Conservation (phyloP, 208 protist genomes). For the Acanthamoeba culbertsoni region DNA sequence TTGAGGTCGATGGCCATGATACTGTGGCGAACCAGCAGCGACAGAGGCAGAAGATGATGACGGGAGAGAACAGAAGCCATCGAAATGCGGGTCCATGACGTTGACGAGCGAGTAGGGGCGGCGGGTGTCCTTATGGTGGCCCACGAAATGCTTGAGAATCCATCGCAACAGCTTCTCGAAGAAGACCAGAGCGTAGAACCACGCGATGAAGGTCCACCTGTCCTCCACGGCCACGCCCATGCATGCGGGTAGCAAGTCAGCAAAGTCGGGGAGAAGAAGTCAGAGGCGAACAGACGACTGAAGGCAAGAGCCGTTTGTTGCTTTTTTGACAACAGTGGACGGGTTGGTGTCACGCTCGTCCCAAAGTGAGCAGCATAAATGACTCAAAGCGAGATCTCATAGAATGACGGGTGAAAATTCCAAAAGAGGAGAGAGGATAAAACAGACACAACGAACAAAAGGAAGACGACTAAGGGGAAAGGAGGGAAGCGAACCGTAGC, state of each 20-base stretch:
- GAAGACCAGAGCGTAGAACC: constrained; percentile 49
- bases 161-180: constrained; percentile 29
- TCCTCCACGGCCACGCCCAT: background rate
- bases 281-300: too few species aligned
- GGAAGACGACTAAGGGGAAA: background rate
- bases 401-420: background rate
- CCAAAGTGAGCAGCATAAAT: too few species aligned
- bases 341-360: too few species aligned
- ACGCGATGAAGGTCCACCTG: constrained; percentile 24
- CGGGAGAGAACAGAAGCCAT: background rate
- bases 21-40: background rate
- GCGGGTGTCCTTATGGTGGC: constrained; percentile 1
- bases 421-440: background rate
- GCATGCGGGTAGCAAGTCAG: too few species aligned
- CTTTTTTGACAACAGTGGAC: too few species aligned
- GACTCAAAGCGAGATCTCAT: too few species aligned
- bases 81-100: constrained; percentile 5
- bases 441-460: background rate
- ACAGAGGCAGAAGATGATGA: background rate
- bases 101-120: constrained; percentile 31
- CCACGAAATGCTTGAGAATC: constrained; percentile 33
- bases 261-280: too few species aligned
- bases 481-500: background rate
- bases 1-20: background rate
- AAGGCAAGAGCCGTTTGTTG: too few species aligned